Percentiles rank a stretch among this genome's conserved stretches.
Evolutionary conservation across 306 rosid genomes (phyloP).

Genomic region (Rosa rugosa): DNA sequence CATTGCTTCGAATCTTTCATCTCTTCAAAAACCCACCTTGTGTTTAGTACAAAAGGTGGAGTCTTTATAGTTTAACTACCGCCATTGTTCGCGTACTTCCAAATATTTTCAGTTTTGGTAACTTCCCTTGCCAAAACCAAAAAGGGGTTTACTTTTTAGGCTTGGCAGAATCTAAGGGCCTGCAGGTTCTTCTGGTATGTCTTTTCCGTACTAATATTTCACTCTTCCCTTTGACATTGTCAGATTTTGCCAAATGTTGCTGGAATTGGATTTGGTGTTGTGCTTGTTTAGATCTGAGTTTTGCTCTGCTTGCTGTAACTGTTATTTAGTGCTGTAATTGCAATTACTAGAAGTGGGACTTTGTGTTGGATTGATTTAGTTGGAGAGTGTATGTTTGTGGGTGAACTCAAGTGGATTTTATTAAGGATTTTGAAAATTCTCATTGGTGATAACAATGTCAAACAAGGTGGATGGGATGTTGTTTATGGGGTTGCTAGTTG

Average conservation of each 20-base stretch:
- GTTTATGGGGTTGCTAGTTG: not conserved
- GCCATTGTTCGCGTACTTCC: not conserved
- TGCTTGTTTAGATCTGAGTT: conserved; percentile 35
- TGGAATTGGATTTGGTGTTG: not conserved
- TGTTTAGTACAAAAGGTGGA: not conserved
- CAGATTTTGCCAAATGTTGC: conserved; percentile 2
- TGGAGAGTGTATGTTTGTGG: not conserved
- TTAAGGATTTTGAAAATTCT: not conserved
- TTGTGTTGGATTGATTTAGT: not conserved
- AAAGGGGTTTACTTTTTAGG: conserved; percentile 1
- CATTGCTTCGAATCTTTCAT: not conserved
- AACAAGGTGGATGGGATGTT: not conserved
- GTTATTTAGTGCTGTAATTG: not conserved
- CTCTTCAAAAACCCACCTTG: not conserved
- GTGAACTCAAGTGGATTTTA: not conserved
- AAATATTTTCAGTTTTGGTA: conserved; percentile 1
- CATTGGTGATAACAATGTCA: not conserved
- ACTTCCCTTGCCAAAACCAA: not conserved
- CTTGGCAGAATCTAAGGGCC: conserved; percentile 28
- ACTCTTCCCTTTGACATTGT: not conserved
- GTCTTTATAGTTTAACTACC: not conserved
- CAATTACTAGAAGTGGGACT: conserved; percentile 15
- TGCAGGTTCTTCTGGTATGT: conserved; percentile 37
- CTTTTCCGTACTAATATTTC: not conserved
- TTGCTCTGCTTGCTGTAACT: not conserved